phyloP scores from a whole-genome alignment of 1,284 basidiomycete species.

The Bjerkandera adusta region DNA sequence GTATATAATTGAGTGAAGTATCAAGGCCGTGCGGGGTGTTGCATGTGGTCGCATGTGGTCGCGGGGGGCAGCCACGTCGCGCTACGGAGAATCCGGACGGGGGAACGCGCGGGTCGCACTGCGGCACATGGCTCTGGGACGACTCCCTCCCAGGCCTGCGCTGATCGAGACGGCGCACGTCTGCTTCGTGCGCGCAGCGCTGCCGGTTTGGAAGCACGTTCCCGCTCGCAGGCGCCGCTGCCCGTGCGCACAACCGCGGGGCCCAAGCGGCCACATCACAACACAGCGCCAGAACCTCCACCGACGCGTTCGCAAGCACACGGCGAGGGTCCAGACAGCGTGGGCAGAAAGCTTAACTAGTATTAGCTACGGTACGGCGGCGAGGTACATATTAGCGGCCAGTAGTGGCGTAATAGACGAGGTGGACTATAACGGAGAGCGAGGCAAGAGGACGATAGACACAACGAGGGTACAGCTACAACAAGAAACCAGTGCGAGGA shows the following conservation, averaged over 20 bases:
- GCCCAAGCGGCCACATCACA: no score
- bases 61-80: slow-evolving; percentile 14
- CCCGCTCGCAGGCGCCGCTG: no score
- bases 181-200: slow-evolving; percentile 5
- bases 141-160: slow-evolving; percentile 7
- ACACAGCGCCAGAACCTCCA: not conserved
- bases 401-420: no score
- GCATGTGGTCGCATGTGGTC: slow-evolving; percentile 19
- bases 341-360: slow-evolving; percentile 16
- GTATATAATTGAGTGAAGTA: no score
- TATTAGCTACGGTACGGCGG: no score
- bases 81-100: slow-evolving; percentile 15
- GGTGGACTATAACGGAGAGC: no score
- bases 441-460: no score
- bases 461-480: no score
- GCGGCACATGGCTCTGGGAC: slow-evolving; percentile 14
- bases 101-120: slow-evolving; percentile 14
- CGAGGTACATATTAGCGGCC: no score
- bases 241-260: no score
- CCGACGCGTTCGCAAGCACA: slow-evolving; percentile 12
- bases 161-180: slow-evolving; percentile 9
- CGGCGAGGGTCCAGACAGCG: slow-evolving; percentile 3
- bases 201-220: slow-evolving; percentile 17
- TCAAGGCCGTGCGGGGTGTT: no score
- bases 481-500: no score